Conservation (phyloP, 1,139 yeast species). For the Pichia sp. region DNA sequence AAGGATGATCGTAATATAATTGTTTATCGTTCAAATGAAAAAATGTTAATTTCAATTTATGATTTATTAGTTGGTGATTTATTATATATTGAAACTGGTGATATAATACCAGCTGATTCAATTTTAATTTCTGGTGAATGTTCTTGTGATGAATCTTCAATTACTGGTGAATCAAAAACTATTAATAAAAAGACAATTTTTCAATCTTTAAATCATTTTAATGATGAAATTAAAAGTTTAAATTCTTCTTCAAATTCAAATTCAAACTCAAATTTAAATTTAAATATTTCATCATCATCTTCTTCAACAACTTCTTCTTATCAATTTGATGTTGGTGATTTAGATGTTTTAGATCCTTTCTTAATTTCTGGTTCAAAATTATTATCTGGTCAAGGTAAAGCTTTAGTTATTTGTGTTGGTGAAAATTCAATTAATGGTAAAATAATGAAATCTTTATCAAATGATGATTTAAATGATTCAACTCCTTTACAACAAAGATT, state of each 20-base stretch:
- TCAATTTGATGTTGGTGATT: constrained; percentile 46
- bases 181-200: constrained; percentile 58
- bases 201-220: constrained; percentile 36
- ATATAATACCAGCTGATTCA: constrained; percentile 85
- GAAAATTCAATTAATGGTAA: constrained; percentile 83
- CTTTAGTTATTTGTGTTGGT: constrained; percentile 88
- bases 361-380: constrained; percentile 88
- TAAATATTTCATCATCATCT: neutral
- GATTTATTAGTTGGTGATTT: constrained; percentile 84
- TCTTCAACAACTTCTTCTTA: constrained; percentile 24
- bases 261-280: constrained; percentile 28
- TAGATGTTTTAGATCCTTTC: constrained; percentile 57
- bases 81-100: constrained; percentile 83
- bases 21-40: constrained; percentile 69
- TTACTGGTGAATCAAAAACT: constrained; percentile 91
- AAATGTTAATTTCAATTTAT: constrained; percentile 62
- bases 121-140: constrained; percentile 70
- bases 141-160: constrained; percentile 86
- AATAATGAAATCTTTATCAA: constrained; percentile 72
- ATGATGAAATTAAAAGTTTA: constrained; percentile 10
- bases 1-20: constrained; percentile 80
- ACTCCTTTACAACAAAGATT: constrained; percentile 88
- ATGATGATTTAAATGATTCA: constrained; percentile 48
- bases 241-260: neutral
- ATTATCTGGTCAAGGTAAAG: constrained; percentile 79